Percentiles rank a stretch among this genome's conserved stretches.
Conservation (phyloP, 1,284 basidiomycete genomes). For the Boletus smithii region DNA sequence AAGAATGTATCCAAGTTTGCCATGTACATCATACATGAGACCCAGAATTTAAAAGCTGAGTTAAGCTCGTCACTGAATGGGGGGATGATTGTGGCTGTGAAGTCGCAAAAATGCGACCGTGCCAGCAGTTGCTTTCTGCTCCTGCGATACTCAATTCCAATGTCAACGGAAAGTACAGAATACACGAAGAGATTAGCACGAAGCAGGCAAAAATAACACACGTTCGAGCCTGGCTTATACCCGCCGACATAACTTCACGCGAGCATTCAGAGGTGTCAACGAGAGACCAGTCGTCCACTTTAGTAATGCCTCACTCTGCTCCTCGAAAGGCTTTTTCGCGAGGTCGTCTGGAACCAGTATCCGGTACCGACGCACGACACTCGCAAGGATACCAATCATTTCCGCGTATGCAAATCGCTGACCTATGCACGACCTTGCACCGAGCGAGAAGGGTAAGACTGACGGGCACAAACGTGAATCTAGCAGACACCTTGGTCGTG, state of each 20-base stretch:
- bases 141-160: too few relatives aligned
- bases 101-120: too few relatives aligned
- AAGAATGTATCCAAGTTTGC: too few relatives aligned
- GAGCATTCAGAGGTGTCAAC: constrained; percentile 29
- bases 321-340: constrained; percentile 20
- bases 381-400: constrained; percentile 30
- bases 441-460: constrained; percentile 41
- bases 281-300: constrained; percentile 34
- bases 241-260: constrained; percentile 22
- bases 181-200: neutral
- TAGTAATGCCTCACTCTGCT: constrained; percentile 29
- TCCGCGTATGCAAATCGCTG: constrained; percentile 33
- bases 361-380: constrained; percentile 29
- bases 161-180: too few relatives aligned
- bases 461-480: neutral
- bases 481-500: neutral
- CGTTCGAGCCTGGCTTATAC: constrained; percentile 2
- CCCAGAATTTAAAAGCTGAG: neutral
- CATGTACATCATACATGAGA: neutral
- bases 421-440: constrained; percentile 42
- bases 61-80: too few relatives aligned
- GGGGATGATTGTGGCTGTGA: too few relatives aligned
- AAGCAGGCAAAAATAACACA: neutral
- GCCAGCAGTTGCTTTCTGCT: too few relatives aligned
- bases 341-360: constrained; percentile 36